Evolutionary conservation across 208 protist species (phyloP).

Genomic region (Wallacemonas sp.): DNA sequence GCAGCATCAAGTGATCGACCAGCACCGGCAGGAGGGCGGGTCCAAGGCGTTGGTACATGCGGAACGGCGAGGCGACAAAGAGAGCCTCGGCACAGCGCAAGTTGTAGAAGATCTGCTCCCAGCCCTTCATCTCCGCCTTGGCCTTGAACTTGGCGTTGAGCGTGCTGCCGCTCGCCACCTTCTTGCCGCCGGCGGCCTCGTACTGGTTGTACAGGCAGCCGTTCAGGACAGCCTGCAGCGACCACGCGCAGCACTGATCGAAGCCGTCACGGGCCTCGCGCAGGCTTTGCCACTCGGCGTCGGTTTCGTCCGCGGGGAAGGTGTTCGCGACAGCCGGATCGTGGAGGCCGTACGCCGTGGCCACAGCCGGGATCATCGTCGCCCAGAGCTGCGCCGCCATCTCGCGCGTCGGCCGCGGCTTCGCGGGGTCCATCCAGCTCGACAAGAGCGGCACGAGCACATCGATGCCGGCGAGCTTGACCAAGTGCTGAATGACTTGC

Average conservation of each 20-base stretch:
- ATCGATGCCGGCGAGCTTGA: constrained; percentile 69
- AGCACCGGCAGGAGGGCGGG: constrained; percentile 50
- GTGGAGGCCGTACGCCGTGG: constrained; percentile 8
- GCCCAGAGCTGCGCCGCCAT: constrained; percentile 81
- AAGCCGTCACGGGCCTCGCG: constrained; percentile 41
- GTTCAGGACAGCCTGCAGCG: constrained; percentile 49
- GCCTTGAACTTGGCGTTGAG: constrained; percentile 42
- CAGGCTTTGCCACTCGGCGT: background rate
- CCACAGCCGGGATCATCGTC: constrained; percentile 52
- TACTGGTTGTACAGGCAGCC: constrained; percentile 73
- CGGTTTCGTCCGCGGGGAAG: constrained; percentile 10
- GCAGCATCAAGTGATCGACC: constrained; percentile 46
- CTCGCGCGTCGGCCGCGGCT: constrained; percentile 43
- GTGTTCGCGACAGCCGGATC: background rate
- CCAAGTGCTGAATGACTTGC: constrained; percentile 64
- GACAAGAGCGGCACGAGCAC: constrained; percentile 73
- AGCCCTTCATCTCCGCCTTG: constrained; percentile 70
- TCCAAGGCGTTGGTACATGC: constrained; percentile 49
- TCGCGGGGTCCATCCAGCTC: constrained; percentile 46
- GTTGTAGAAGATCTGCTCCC: constrained; percentile 80
- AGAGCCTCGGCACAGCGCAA: constrained; percentile 78
- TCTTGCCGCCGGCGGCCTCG: constrained; percentile 24
- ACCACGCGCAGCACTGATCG: constrained; percentile 64
- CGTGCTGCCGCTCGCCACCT: constrained; percentile 4
- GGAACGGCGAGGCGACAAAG: constrained; percentile 38